Evolutionary conservation across 2,329 filamentous ascomycete genomes (phyloP).

Genomic region (Calonectria fujianensis): DNA sequence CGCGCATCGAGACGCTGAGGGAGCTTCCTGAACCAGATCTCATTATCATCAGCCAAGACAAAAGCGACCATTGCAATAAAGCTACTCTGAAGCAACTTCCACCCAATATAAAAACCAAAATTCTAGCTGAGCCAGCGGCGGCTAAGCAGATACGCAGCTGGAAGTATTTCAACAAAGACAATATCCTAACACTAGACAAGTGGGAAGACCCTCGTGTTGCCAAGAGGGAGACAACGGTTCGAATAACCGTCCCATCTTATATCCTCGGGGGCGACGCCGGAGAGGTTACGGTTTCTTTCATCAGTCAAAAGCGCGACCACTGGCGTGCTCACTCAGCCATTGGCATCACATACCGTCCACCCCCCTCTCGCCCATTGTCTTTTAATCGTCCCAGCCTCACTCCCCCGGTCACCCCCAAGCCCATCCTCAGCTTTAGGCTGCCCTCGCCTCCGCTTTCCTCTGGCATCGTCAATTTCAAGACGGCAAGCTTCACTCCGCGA

Average conservation of each 20-base stretch:
- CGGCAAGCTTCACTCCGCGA: constrained; percentile 29
- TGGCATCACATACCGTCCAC: constrained; percentile 82
- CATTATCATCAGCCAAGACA: constrained; percentile 67
- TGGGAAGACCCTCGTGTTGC: constrained; percentile 66
- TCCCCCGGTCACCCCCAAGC: constrained; percentile 42
- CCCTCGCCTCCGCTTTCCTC: constrained; percentile 37
- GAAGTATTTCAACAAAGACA: constrained; percentile 78
- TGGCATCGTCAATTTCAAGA: constrained; percentile 30
- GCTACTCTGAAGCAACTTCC: constrained; percentile 80
- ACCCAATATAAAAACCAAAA: constrained; percentile 72
- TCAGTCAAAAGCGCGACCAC: constrained; percentile 76
- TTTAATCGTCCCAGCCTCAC: constrained; percentile 46
- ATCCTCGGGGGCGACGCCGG: constrained; percentile 73
- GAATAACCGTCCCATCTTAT: constrained; percentile 73
- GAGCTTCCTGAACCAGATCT: constrained; percentile 66
- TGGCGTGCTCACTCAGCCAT: constrained; percentile 79
- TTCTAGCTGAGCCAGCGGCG: constrained; percentile 79
- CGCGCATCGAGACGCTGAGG: constrained; percentile 73
- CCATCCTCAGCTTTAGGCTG: constrained; percentile 35
- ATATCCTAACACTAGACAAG: constrained; percentile 65
- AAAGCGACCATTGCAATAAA: constrained; percentile 82
- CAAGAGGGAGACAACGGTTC: constrained; percentile 59
- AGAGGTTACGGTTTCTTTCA: constrained; percentile 82
- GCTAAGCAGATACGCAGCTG: constrained; percentile 80
- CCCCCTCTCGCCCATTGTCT: constrained; percentile 57